Base-by-base conservation (phyloP, 164 flowering plant species). In the Vitis riparia region DNA sequence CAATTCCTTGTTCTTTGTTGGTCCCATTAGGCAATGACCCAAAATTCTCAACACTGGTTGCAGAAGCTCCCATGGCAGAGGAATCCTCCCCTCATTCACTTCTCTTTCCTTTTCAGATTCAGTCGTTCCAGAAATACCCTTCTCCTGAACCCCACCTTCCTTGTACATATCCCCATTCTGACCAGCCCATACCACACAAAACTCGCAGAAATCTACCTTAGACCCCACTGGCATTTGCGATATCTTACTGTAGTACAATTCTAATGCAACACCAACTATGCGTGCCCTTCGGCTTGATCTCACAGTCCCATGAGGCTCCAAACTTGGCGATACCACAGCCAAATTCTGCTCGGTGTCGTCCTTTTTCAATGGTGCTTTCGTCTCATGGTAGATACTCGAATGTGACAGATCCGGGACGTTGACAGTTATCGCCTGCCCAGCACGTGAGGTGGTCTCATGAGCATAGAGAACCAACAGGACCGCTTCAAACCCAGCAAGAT, bases 401-500 rank as follows among this genome's bases (percentile, higher is more conserved):
- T 87, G 86, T 2, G 93, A 83, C 2, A 94, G 59, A 65, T 91
- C 92, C 0, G 98, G 97, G 58, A 92, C 51, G 61, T 68, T 79
- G 12, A 88, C 88, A 3, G 92, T 81, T 12, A 85, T 6, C 2
- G 98, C 57, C 19, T 85, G 90, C 65, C 91, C 91, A 9, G 64
- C 76, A 0, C 98, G 84, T 0, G 83, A 37, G 3, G 80, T 80
- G 29, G 97, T 88, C 56, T 87, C 97, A 66, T 88, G 87, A 7
- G 94, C 85, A 65, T 92, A 88, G 11, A 94, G 73, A 6, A 97
- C 97, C 9, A 94, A 57, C 1, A 94, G 77, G 12, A 94, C 89
- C 27, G 95, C 93, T 68, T 94, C 98, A 66, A 94, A 94, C 0
- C 98, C 98, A 7, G 98, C 88, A 0, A 87, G 79, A 10, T 91